Evolutionary conservation across 306 rosid species (phyloP), one percentile per base, ranked within the genome.

Genomic region (Lathyrus oleraceus): DNA sequence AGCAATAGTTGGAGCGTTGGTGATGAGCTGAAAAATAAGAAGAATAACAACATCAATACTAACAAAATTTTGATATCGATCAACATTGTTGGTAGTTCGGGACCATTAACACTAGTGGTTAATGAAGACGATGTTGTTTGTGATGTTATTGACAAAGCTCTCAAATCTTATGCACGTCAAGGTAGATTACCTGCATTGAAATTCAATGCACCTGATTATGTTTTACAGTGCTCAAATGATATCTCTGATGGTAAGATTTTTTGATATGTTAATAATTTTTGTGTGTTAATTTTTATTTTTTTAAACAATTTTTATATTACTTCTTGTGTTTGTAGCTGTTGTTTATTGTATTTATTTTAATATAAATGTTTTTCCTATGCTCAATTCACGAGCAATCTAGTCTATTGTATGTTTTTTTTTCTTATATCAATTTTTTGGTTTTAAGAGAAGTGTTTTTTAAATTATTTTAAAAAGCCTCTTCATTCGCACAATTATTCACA

Each of bases 101-200:
- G 94, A 1, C 88, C 96, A 67, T 79, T 87, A 78, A 82, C 84
- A 1, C 82, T 90, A 56, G 81, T 90, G 16, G 96, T 86, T 17
- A 79, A 61, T 5, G 87, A 87, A 49, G 51, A 79, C 8, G 87
- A 79, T 54, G 69, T 75, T 10, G 85, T 90, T 14, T 86, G 79
- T 9, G 70, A 71, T 4, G 87, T 87, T 8, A 90, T 86, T 43
- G 83, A 82, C 35, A 87, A 82, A 8, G 78, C 88, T 6, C 79
- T 90, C 32, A 90, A 86, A 72, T 79, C 79, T 12, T 87, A 87
- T 58, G 88, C 91, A 1, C 88, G 89, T 1, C 83, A 81, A 74
- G 88, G 81, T 4, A 83, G 96, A 1, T 79, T 90, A 20, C 94
- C 94, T 5, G 32, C 77, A 66, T 83, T 90, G 12, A 87, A 91